Percentiles rank a stretch among this genome's conserved stretches.
phyloP scores from a whole-genome alignment of 441 rosid genomes.

The Bocquillonia castaneifolia region DNA sequence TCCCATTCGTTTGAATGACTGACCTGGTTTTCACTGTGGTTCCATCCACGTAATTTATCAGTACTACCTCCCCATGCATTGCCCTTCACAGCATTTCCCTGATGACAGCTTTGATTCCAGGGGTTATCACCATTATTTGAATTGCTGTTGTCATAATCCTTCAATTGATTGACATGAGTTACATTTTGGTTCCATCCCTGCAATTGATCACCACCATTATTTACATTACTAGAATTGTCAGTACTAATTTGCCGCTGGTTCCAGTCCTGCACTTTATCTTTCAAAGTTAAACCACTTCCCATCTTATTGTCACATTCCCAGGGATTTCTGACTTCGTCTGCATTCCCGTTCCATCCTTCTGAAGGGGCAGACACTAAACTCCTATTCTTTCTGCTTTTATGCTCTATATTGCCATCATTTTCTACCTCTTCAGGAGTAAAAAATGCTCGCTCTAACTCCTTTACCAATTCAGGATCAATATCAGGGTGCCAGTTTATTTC shows the following conservation, averaged over 20 bases:
- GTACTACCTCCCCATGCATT: conserved; percentile 13
- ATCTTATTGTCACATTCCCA: conserved; percentile 31
- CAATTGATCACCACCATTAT: conserved; percentile 25
- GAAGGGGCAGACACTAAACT: conserved; percentile 20
- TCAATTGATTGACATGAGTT: conserved; percentile 5
- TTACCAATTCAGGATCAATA: conserved; percentile 56
- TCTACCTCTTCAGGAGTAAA: conserved; percentile 51
- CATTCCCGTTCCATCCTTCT: conserved; percentile 28
- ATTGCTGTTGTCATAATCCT: conserved; percentile 22
- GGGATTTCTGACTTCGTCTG: conserved; percentile 30
- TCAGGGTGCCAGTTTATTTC: conserved; percentile 60
- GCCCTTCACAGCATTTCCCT: conserved; percentile 25
- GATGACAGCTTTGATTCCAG: conserved; percentile 21
- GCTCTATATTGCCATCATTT: conserved; percentile 22
- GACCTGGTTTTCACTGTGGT: conserved; percentile 11
- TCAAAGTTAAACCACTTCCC: conserved; percentile 16
- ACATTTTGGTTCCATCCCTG: conserved; percentile 26
- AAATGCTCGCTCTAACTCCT: conserved; percentile 48
- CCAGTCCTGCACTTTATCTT: conserved; percentile 26
- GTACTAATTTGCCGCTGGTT: conserved; percentile 20
- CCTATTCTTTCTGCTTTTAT: conserved; percentile 21
- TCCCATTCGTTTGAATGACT: conserved; percentile 17
- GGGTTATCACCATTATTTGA: conserved; percentile 15
- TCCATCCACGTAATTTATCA: conserved; percentile 26
- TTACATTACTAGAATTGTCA: conserved; percentile 16